phyloP scores from a whole-genome alignment of 441 rosid species.

The Melastoma candidum region DNA sequence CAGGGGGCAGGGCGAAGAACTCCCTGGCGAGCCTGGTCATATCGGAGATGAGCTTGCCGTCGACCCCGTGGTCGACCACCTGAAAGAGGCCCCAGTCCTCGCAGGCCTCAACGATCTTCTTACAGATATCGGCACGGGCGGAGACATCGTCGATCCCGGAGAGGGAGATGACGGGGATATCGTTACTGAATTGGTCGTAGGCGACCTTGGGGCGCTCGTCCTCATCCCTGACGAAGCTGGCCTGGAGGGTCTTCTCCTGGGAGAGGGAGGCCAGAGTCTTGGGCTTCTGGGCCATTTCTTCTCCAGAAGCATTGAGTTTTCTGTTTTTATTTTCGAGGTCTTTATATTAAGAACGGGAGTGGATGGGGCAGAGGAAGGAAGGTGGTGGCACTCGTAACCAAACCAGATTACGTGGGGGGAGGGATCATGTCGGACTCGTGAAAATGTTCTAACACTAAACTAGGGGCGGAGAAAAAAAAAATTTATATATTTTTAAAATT shows the following conservation, averaged over 20 bases:
- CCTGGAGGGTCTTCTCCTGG: conserved; percentile 40
- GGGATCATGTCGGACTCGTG: no score
- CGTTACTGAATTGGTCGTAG: conserved; percentile 59
- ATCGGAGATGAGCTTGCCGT: conserved; percentile 33
- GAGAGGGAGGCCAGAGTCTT: conserved; percentile 57
- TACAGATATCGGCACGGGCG: conserved; percentile 48
- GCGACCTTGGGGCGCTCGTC: conserved; percentile 91
- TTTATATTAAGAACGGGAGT: not conserved
- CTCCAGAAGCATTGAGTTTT: no score
- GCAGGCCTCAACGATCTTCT: conserved; percentile 72
- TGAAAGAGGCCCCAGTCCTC: conserved; percentile 96
- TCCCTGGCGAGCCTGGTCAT: conserved; percentile 71
- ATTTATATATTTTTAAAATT: no score
- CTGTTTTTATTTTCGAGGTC: no score
- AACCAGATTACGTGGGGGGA: no score
- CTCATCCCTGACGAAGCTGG: conserved; percentile 66
- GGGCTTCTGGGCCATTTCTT: conserved; percentile 4
- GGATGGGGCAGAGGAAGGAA: no score
- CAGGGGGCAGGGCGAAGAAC: conserved; percentile 63
- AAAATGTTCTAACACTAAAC: no score
- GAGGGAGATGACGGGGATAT: conserved; percentile 75
- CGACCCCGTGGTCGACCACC: conserved; percentile 78
- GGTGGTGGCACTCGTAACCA: no score
- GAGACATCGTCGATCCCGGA: conserved; percentile 48
- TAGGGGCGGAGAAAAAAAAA: no score